A percentile compares a stretch with the other conserved stretches of the same genome.
Conservation (phyloP, 1,139 yeast genomes). For the Geotrichum klebahnii region DNA sequence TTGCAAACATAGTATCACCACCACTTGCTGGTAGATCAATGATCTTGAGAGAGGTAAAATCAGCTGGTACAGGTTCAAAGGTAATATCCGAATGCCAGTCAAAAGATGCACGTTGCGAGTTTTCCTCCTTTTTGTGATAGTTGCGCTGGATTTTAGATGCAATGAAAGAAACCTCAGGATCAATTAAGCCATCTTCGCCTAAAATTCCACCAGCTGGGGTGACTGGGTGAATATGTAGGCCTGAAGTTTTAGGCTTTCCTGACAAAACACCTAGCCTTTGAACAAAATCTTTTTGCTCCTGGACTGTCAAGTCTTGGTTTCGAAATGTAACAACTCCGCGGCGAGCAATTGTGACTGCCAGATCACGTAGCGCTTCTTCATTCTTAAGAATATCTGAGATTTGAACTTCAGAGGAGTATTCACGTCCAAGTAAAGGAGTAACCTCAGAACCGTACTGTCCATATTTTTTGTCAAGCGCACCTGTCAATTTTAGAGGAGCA, state of each 20-base stretch:
- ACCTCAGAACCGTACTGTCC: conserved; percentile 10
- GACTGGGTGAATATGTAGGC: conserved; percentile 13
- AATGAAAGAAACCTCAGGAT: conserved; percentile 10
- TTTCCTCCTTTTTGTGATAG: neutral
- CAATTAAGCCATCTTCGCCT: conserved; percentile 3
- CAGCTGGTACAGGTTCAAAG: conserved; percentile 48
- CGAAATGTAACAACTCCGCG: conserved; percentile 67
- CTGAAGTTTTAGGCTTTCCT: conserved; percentile 12
- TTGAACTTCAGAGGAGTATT: conserved; percentile 13
- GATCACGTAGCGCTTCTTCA: conserved; percentile 38
- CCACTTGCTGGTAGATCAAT: conserved; percentile 45
- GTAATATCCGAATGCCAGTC: conserved; percentile 50
- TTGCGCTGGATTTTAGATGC: neutral
- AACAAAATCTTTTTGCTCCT: conserved; percentile 39
- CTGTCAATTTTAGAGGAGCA: conserved; percentile 4
- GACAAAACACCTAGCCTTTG: conserved; percentile 4
- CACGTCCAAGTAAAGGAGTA: conserved; percentile 15
- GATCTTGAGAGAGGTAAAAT: conserved; percentile 44
- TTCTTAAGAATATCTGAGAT: conserved; percentile 11
- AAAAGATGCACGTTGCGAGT: neutral
- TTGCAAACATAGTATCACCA: conserved; percentile 49
- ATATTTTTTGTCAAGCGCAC: conserved; percentile 7
- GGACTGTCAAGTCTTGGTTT: conserved; percentile 57
- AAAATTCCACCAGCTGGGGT: conserved; percentile 12
- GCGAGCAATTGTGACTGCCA: conserved; percentile 59